These are phyloP conservation scores for Flaveria sonorensis DNA, from an alignment of 129 eudicot genomes.

Conservation along the genomic window DNA sequence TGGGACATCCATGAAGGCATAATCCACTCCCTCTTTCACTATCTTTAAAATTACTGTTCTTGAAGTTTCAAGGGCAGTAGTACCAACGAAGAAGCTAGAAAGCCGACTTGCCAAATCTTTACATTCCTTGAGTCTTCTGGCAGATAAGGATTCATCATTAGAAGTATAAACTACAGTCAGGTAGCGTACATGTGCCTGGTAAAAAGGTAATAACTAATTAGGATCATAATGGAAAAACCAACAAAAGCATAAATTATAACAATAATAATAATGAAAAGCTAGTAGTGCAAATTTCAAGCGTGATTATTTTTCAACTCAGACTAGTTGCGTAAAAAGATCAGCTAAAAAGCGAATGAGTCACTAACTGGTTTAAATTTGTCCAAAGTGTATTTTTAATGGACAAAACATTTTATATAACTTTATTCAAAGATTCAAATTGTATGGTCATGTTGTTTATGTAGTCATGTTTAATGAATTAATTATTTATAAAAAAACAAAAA, in stretches of 20 bases:
- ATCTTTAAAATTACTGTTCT: slow-evolving; percentile 62
- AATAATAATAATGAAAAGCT: background rate
- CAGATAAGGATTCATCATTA: slow-evolving; percentile 42
- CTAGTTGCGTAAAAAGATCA: background rate
- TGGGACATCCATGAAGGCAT: slow-evolving; percentile 73
- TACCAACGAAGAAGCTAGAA: slow-evolving; percentile 68
- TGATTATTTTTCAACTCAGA: background rate
- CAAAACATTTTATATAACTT: background rate
- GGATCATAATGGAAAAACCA: slow-evolving; percentile 6
- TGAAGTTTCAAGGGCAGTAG: slow-evolving; percentile 65
- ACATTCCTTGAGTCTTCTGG: slow-evolving; percentile 69
- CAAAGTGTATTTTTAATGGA: background rate
- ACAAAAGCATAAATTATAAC: background rate
- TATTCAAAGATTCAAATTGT: background rate
- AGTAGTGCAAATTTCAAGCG: background rate
- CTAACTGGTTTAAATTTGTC: background rate
- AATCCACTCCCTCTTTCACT: slow-evolving; percentile 65
- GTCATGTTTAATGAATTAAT: background rate
- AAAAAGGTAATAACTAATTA: slow-evolving; percentile 17
- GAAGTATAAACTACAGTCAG: slow-evolving; percentile 40
- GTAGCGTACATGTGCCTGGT: slow-evolving; percentile 74
- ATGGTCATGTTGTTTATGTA: background rate
- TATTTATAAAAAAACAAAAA: background rate
- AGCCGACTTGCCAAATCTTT: slow-evolving; percentile 76
- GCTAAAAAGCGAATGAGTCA: background rate